Base-by-base conservation (phyloP, 2,329 filamentous ascomycete species). In the Trichophyton mentagrophytes region DNA sequence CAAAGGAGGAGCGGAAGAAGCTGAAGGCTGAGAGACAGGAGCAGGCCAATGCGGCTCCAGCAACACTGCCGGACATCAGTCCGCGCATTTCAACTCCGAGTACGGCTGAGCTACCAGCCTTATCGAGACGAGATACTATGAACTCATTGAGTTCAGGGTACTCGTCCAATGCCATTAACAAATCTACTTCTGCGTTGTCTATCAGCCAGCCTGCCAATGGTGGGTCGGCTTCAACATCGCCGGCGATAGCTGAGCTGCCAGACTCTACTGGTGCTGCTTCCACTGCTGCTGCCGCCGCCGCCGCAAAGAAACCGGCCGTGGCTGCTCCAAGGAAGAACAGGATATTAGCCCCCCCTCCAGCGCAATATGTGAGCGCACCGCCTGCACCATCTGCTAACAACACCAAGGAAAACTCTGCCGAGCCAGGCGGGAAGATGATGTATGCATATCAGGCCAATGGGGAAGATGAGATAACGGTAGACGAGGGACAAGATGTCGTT, bases 1-100 rank as follows among this genome's bases (percentile, higher is more conserved):
- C 81, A 64, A 99, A 97, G 74, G 93, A 97, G 64, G 91, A 96
- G 68, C 91, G 86, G 77, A 99, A 96, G 79, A 95, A 91, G 69
- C 80, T 95, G 47, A 97, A 97, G 74, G 81, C 82, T 47, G 87
- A 91, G 71, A 83, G 91, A 63, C 92, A 97, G 74, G 86, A 88
- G 62, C 80, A 85, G 3, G 87, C 91, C 11, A 88, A 86, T 68
- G 76, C 83, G 36, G 65, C 70, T n/a, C 71, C 73, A 25, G 27
- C 73, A 25, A 27, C 22, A 25, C 55, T 33, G 49, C 55, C 49
- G 38, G 77, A 77, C 20, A 63, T 61, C 27, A 61, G 63, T n/a
- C 62, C 72, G 25, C 25, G 51, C 30, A 67, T 71, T 5, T 67
- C 72, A 0, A 64, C 72, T 1, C 67, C 69, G n/a, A 66, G 67